Evolutionary conservation across 768 basidiomycete genomes (phyloP).

Genomic region (Solioccasus polychromus): DNA sequence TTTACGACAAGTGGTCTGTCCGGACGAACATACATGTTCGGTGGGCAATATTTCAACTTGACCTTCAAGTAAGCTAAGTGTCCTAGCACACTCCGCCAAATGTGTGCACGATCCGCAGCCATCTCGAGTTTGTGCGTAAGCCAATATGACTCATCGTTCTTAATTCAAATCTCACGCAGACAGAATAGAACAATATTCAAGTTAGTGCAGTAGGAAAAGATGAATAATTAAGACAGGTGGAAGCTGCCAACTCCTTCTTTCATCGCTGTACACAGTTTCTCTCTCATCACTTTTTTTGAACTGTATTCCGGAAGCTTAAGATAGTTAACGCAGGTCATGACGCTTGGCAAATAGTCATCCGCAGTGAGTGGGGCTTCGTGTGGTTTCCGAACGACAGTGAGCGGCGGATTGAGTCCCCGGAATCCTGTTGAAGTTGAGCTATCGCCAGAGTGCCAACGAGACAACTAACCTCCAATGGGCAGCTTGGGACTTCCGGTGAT

Average conservation of each 20-base stretch:
- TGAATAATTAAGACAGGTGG: conserved; percentile 77
- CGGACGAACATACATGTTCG: conserved; percentile 45
- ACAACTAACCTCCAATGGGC: conserved; percentile 81
- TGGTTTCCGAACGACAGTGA: conserved; percentile 96
- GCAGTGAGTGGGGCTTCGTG: conserved; percentile 88
- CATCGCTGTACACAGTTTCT: conserved; percentile 83
- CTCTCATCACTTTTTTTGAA: conserved; percentile 76
- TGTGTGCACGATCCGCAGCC: conserved; percentile 30
- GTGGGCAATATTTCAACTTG: too few relatives aligned
- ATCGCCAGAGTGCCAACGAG: neutral
- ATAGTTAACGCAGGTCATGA: conserved; percentile 99
- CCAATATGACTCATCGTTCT: conserved; percentile 3
- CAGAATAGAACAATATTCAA: conserved; percentile 20
- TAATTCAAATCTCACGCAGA: too few relatives aligned
- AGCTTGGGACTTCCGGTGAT: conserved; percentile 97
- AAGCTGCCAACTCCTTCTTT: conserved; percentile 95
- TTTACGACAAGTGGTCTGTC: conserved; percentile 81
- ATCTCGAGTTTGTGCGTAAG: conserved; percentile 1
- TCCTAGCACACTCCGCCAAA: too few relatives aligned
- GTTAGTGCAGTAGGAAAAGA: conserved; percentile 17
- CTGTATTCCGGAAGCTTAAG: conserved; percentile 96
- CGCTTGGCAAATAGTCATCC: conserved; percentile 93
- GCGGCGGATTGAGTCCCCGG: conserved; percentile 87
- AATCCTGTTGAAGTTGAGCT: conserved; percentile 55
- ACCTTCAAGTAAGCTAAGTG: too few relatives aligned